Evolutionary conservation across 2,329 filamentous ascomycete genomes (phyloP).

Genomic region (Phialocephala sp.): DNA sequence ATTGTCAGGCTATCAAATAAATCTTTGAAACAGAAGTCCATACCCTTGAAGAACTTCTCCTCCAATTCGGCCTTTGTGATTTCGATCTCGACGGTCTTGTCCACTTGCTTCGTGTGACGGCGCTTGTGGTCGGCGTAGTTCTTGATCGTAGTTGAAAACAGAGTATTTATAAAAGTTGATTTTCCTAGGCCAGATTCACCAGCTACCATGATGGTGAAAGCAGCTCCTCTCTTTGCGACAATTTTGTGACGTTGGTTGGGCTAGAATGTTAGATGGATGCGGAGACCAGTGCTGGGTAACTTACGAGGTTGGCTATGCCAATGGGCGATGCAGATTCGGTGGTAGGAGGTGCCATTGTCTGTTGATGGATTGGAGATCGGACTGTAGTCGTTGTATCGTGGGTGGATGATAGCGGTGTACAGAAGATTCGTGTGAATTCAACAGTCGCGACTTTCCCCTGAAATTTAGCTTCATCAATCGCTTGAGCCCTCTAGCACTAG

Average conservation of each 20-base stretch:
- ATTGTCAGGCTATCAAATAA: constrained; percentile 30
- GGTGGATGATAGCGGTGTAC: neutral
- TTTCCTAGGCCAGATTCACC: constrained; percentile 98
- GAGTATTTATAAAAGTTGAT: constrained; percentile 99
- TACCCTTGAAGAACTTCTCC: constrained; percentile 99
- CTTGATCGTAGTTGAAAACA: constrained; percentile 99
- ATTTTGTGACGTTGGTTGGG: constrained; percentile 79
- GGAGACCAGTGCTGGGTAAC: neutral
- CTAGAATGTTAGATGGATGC: constrained; percentile 23
- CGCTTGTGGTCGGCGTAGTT: constrained; percentile 99
- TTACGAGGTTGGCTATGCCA: constrained; percentile 71
- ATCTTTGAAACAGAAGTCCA: constrained; percentile 18
- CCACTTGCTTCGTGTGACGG: constrained; percentile 98
- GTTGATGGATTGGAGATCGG: constrained; percentile 4
- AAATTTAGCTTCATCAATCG: constrained; percentile 19
- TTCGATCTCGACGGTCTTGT: constrained; percentile 99
- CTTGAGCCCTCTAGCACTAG: neutral
- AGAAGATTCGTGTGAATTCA: constrained; percentile 9
- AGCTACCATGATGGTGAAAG: constrained; percentile 99
- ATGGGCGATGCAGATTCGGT: constrained; percentile 69
- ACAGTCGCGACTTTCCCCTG: constrained; percentile 25
- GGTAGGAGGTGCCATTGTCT: constrained; percentile 60
- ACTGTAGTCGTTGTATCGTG: neutral
- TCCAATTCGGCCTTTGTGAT: constrained; percentile 99
- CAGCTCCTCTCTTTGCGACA: constrained; percentile 84